Evolutionary conservation across 2,329 filamentous ascomycete genomes (phyloP), one percentile per base, ranked within the genome.

Genomic region (Dothistroma septosporum): DNA sequence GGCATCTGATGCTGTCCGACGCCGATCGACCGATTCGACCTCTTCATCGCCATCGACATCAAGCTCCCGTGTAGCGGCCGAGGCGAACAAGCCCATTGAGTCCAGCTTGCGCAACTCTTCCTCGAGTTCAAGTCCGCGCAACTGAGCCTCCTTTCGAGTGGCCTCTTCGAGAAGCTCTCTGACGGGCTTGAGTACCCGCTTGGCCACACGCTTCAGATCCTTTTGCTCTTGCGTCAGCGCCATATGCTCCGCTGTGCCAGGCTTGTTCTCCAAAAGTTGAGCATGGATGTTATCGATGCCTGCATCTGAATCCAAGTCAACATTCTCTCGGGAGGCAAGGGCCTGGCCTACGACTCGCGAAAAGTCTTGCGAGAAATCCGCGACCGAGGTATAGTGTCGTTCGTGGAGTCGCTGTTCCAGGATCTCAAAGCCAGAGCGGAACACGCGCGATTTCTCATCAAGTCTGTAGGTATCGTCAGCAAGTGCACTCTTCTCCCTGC

Each of bases 171-270:
- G 79, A 49, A 86, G 82, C 14, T 89, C 86, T 73, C 95, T 90
- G 33, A 96, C 83, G 0, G 87, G 85, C 73, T 91, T 95, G 66
- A 96, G 83, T 63, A 97, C 96, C 28, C 92, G 86, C 76, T 95
- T 96, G 24, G 90, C 91, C n/a, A 96, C 79, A 68, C 88, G 89
- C 69, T 90, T 89, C 63, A 89, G 86, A 67, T 96, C 90, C 60
- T 90, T 89, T 62, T 91, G 85, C 69, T 96, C 91, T 10, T 82
- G 66, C 1, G 74, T 77, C 53, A 81, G 68, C 7, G 73, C 73
- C 61, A 71, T 72, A 60, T 79, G 76, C 21, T 76, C 74, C 6
- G 73, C 72, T 35, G 72, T 76, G 21, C 70, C 72, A 21, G 72
- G 66, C 37, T 67, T 67, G 28, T 70, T 63, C 28, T 73, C 70